Evolutionary conservation across 2,329 filamentous ascomycete genomes (phyloP), one percentile per base, ranked within the genome.

Genomic region (Paraconiothyrium sp.): DNA sequence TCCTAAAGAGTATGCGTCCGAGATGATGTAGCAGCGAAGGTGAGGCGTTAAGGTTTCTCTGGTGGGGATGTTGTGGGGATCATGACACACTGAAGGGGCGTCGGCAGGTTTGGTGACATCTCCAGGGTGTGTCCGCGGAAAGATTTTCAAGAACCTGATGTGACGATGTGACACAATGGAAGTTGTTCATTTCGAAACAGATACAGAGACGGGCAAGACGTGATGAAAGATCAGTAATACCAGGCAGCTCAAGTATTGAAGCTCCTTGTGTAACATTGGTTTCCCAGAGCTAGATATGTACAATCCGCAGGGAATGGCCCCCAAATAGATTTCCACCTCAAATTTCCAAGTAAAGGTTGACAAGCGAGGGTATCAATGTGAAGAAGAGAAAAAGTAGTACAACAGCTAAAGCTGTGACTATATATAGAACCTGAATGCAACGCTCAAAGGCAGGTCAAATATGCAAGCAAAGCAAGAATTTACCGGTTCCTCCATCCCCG

Each of bases 361-460:
- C 44, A 65, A 65, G 57, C 62, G 62, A 62, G 62, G 62, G 62
- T 65, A 65, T 65, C 62, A 65, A 62, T 60, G 52, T 30, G 30
- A n/a, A 47, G 51, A 64, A 64, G 50, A 13, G 51, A 62, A 64
- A 7, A 64, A 54, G 9, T 13, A 35, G 41, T n/a, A 20, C 32
- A 37, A 41, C 32, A 14, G 30, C 44, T 24, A 24, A 34, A 7
- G 24, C 54, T 9, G 24, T 30, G 37, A 20, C 30, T 9, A 27
- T 30, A 46, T 37, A 49, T 22, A 48, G 20, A 48, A 57, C 44
- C 16, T 32, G 48, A 54, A 35, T 54, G 37, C 35, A 52, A 57
- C 47, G 43, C 54, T 58, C 13, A 54, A 61, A 41, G 4, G 13
- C 54, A 60, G 22, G n/a, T 41, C 32, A 49, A n/a, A 27, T 20